These are phyloP conservation scores for Xylaria sp. DNA, from an alignment of 2,329 filamentous ascomycete species.

Conservation along the genomic window DNA sequence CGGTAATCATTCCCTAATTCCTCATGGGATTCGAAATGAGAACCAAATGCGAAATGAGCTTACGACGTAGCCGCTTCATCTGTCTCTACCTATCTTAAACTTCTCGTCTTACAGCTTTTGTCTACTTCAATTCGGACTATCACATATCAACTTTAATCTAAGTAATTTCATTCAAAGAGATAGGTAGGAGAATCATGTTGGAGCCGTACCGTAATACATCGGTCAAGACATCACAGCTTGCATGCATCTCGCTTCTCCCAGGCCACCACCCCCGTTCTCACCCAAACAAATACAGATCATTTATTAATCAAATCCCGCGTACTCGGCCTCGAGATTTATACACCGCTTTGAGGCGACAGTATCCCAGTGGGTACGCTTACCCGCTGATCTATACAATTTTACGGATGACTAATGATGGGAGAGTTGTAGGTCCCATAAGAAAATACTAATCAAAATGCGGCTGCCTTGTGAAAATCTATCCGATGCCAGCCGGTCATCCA, in stretches of 20 bases:
- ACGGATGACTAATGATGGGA: neutral
- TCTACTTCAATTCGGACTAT: neutral
- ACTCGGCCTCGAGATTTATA: neutral
- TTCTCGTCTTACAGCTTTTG: neutral
- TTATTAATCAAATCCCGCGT: neutral
- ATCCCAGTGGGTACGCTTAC: neutral
- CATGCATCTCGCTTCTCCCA: neutral
- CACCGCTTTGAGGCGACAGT: neutral
- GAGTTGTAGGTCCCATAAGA: neutral
- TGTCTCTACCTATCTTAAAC: neutral
- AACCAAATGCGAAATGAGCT: neutral
- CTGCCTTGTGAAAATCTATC: neutral
- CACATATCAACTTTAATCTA: neutral
- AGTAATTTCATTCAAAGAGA: neutral
- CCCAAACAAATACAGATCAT: neutral
- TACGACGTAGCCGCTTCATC: neutral
- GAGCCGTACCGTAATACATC: neutral
- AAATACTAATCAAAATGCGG: neutral
- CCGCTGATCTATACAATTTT: neutral
- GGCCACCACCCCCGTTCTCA: neutral
- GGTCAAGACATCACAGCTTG: neutral
- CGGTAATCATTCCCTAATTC: neutral
- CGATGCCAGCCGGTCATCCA: too few relatives aligned
- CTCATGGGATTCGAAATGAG: neutral
- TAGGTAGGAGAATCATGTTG: neutral